Evolutionary conservation across 805 yeast species (phyloP), one percentile per base, ranked within the genome.

Genomic region (Wickerhamomyces hampshirensis): DNA sequence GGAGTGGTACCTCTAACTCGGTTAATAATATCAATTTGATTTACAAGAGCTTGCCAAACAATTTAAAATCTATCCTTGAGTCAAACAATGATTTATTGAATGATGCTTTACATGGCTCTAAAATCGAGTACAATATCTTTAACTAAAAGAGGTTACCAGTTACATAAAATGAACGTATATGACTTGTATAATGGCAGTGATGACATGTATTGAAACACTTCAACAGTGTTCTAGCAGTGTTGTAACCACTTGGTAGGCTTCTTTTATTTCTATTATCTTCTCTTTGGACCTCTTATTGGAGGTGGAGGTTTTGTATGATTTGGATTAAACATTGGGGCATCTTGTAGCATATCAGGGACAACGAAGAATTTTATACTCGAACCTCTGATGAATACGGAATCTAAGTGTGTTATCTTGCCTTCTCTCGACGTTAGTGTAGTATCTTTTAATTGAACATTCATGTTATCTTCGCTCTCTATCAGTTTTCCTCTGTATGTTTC

Each of bases 361-460:
- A 81, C 76, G 44, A 93, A 72, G 59, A 87, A 82, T 42, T 88
- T 74, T 17, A 91, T 77, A 62, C 84, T 89, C 1, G 96, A 86
- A 2, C 98, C 98, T 50, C 98, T 75, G 4, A 91, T 77, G 57
- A 86, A 89, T 4, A 88, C 94, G 50, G 83, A 86, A 44, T 84
- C 87, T 69, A 86, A 71, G 47, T 81, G 83, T 2, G 82, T 68
- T 4, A 84, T 82, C 31, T 70, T 68, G 4, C 96, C 96, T 35
- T 86, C 83, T 30, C 79, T 65, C 18, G 78, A 75, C 0, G 96
- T 89, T 32, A 84, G 78, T 1, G 83, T 75, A 28, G 84, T 94
- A 55, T 91, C 95, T 44, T 75, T 67, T 33, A 91, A 60, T 42
- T 89, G 94, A 18, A 91, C 77, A 56, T 91, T 91, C 98, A 91